Evolutionary conservation across 768 basidiomycete species (phyloP), one percentile per base, ranked within the genome.

Genomic region (Auriscalpium vulgare): DNA sequence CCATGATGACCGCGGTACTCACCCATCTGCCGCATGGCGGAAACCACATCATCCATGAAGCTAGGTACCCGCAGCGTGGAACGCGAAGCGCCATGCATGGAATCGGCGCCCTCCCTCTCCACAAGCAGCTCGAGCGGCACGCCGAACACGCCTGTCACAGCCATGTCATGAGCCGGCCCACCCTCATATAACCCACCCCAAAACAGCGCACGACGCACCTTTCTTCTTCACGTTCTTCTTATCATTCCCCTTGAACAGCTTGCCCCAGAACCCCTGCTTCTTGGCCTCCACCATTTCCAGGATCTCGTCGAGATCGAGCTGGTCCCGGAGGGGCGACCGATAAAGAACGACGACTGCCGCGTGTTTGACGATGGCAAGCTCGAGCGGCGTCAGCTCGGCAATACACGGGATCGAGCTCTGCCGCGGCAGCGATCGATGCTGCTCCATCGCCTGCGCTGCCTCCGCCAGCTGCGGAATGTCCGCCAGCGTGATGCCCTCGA

Each of bases 1-100:
- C 60, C 43, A n/a, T 35, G 21, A 40, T 49, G n/a, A n/a, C n/a
- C n/a, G 17, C 19, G 37, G 9, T 19, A 11, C 87, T 60, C 55
- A 97, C 95, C 95, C 97, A 98, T 98, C 69, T 97, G 95, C 67
- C 89, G 80, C 97, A 99, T 98, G 10, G 97, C 94, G 51, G 93
- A 95, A 47, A 99, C 84, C 57, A 97, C 91, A 66, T 99, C 97
- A 68, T 99, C 97, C 56, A 99, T 91, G 68, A 99, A 97, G 69
- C 92, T 97, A 13, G 97, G 97, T 19, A 99, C 87, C 62, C 91
- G 79, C 60, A 99, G 66, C 8, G 91, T 82, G 37, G 82, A 84
- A 37, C 89, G 81, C 7, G 93, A 91, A 21, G 91, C 90, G 17
- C 95, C 97, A 52, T 91, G 83, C 60, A 93, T 72, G 17, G 95